Conservation (phyloP, 805 yeast species). For the Yarrowia sp. region DNA sequence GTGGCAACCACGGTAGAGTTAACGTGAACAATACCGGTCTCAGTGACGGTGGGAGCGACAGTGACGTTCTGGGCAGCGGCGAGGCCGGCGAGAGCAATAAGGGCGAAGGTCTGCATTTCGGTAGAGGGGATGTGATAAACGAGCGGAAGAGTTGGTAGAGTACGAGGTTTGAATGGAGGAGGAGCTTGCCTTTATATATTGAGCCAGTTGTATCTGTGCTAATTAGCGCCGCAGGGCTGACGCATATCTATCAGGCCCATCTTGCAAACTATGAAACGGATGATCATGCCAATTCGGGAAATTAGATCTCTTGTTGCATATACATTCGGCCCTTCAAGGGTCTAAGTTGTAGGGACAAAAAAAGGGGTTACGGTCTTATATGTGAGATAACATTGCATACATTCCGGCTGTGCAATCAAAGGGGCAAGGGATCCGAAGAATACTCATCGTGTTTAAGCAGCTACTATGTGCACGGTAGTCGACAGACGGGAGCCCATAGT, state of each 20-base stretch:
- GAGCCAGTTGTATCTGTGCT: neutral
- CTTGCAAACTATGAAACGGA: slow-evolving; percentile 13
- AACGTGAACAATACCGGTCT: slow-evolving; percentile 2
- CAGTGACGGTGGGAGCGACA: neutral
- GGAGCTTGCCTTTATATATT: neutral
- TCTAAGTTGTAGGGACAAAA: neutral
- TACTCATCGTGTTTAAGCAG: no score
- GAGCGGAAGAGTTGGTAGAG: slow-evolving; percentile 1
- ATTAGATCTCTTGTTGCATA: neutral
- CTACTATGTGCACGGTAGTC: no score
- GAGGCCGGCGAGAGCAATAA: slow-evolving; percentile 16
- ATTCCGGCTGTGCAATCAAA: neutral
- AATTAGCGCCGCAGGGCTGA: slow-evolving; percentile 16
- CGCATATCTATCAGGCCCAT: slow-evolving; percentile 9
- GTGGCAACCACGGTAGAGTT: slow-evolving; percentile 23
- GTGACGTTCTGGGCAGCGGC: slow-evolving; percentile 24
- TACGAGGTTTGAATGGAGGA: neutral
- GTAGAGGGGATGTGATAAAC: neutral
- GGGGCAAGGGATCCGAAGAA: no score
- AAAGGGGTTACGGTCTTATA: neutral
- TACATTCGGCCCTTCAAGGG: neutral
- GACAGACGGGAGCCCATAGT: neutral
- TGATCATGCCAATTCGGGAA: slow-evolving; percentile 1
- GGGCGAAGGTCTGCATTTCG: slow-evolving; percentile 6
- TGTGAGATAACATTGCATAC: slow-evolving; percentile 8